Evolutionary conservation across 2,329 filamentous ascomycete species (phyloP).

Genomic region (Stylonectria norvegica): DNA sequence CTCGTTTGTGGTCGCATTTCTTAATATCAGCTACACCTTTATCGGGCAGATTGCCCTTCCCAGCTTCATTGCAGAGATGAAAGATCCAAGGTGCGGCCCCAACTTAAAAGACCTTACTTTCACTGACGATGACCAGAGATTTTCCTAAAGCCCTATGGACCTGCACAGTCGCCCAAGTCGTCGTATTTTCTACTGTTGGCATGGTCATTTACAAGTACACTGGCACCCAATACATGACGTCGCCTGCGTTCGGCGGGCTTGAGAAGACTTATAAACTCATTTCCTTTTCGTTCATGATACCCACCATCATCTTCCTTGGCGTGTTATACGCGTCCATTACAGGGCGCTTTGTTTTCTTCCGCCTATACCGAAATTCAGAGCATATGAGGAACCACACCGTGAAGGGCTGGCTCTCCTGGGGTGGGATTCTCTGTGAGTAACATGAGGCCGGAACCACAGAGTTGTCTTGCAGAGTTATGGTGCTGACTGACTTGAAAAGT

Average conservation of each 20-base stretch:
- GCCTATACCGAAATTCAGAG: conserved; percentile 70
- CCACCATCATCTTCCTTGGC: conserved; percentile 86
- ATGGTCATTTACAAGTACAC: conserved; percentile 78
- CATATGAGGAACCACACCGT: conserved; percentile 80
- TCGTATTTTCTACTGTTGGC: conserved; percentile 80
- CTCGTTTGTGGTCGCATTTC: conserved; percentile 76
- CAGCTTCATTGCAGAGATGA: conserved; percentile 95
- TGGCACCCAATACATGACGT: conserved; percentile 82
- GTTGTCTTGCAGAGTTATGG: too few species aligned
- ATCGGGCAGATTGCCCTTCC: conserved; percentile 92
- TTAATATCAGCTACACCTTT: conserved; percentile 94
- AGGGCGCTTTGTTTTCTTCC: conserved; percentile 86
- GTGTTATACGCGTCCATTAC: conserved; percentile 88
- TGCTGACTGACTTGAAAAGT: too few species aligned
- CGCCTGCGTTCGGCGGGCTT: conserved; percentile 82
- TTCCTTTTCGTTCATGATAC: conserved; percentile 91
- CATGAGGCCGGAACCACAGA: too few species aligned
- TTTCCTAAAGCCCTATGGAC: conserved; percentile 91
- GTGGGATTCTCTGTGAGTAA: conserved; percentile 71
- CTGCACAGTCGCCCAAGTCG: conserved; percentile 81
- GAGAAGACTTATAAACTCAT: conserved; percentile 79
- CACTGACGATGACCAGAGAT: conserved; percentile 48
- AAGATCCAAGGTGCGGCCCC: conserved; percentile 47
- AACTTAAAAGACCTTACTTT: not conserved
- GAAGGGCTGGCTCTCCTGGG: conserved; percentile 77